Base-by-base conservation (phyloP, 352 stramenopile genomes). In the Globisporangium paddicum region DNA sequence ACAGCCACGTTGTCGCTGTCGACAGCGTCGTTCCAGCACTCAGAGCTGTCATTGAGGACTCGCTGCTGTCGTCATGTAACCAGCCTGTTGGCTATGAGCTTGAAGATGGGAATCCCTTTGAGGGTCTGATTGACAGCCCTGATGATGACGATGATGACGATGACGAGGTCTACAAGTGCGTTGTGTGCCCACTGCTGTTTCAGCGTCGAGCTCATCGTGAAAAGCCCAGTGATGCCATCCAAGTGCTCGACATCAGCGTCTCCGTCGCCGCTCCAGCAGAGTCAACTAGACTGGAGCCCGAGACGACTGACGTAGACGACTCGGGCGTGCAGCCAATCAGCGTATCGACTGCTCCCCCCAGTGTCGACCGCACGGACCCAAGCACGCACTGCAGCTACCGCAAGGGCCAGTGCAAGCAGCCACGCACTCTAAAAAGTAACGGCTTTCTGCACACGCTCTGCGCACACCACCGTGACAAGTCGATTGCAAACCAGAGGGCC, bases 371-470 rank as follows among this genome's bases (percentile, higher is more conserved):
- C 19, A n/a, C n/a, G n/a, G 47, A 50, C 16, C 44, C 44, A 13
- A 30, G 26, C 11, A 50, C 14, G 10, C 47, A 53, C 11, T 53
- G 47, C 10, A 19, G 25, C 16, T 53, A 50, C n/a, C 47, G 47
- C 26, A 53, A 53, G 26, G 26, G 47, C 47, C 38, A 53, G 16
- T 53, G 47, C 14, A 19, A 1, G 14, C 47, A 53, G 26, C 47
- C 47, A 18, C 47, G 47, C 10, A 40, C 25, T 9, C 3, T 28
- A 16, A 53, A 53, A 28, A 34, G n/a, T 13, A 53, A 53, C 16
- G 47, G 47, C 16, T 26, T 28, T 11, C 47, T 53, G 47, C 47
- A 53, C n/a, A 53, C 47, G 16, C n/a, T 53, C 6, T 53, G 47
- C 10, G 26, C 18, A 18, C 40, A 21, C 18, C 47, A 53, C 26